Evolutionary conservation across 78 protist genomes (phyloP), one percentile per base, ranked within the genome.

Genomic region (Ministeria vibrans): DNA sequence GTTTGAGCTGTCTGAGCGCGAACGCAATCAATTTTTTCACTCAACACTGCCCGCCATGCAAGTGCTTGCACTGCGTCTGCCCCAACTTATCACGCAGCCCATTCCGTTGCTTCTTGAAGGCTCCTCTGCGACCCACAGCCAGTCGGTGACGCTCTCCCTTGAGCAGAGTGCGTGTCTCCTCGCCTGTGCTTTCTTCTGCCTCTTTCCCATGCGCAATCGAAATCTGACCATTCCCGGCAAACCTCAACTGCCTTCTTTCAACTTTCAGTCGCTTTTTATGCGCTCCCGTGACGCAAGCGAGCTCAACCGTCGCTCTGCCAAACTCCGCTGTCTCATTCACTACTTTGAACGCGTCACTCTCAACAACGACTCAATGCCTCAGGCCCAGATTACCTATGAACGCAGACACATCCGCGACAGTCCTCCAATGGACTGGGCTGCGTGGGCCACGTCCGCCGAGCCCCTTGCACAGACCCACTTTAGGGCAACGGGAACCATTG

Each of bases 181-280:
- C 28, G 80, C 80, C 25, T 18, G 51, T 20, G 80, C 80, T 5
- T 76, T 45, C 39, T 51, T 76, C 53, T 45, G 80, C 36, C 45
- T 66, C 32, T 51, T 76, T 20, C 70, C 49, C 18, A 30, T 38
- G 36, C 53, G 44, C 30, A 27, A 27, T 15, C 1, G 23, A 11
- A 4, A 9, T 53, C 36, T 44, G 23, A 9, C 36, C 9, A 36
- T 1, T 32, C 1, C 80, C 1, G 55, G 27, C 6, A 1, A 0
- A 1, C 9, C 43, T 32, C 3, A 3, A 1, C 1, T 11, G 45
- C 49, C 71, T 6, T 7, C 38, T 66, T 43, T 76, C 80, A 76
- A 46, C 71, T 76, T 44, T 38, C 20, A 25, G 41, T 3, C 25
- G 42, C 2, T 44, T 25, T 71, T 71, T 61, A 11, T 20, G 7